Evolutionary conservation across 75 land plant genomes (phyloP), one percentile per base, ranked within the genome.

Genomic region (Cryptomeria japonica): DNA sequence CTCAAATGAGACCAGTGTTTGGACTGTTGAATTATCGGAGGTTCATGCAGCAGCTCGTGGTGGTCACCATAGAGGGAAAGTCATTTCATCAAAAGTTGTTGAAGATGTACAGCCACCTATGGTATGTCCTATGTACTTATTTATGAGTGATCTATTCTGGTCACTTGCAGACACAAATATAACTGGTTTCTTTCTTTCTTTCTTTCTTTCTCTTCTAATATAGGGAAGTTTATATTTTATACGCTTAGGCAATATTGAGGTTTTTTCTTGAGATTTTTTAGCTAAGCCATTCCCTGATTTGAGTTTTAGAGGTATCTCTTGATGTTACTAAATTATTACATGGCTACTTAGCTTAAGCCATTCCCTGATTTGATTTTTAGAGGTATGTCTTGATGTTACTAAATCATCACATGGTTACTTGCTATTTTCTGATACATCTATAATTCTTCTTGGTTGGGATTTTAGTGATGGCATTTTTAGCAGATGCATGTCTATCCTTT

Each of bases 101-200:
- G 94, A 96, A 18, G 96, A 98, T 88, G 96, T 97, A 70, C 99
- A 98, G 87, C 99, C 99, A 56, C 93, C 99, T 16, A 97, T 98
- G 96, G 99, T 97, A 97, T 90, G 91, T 12, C n/a, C n/a, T 73
- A 19, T 89, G 56, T 31, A 84, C 70, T 31, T 55, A 47, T n/a
- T 32, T 37, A 56, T 87, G 28, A 72, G 49, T 42, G 38, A 31
- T 31, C 47, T 89, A 15, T 8, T 8, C 12, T 42, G 44, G 42
- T 42, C 38, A 49, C 15, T n/a, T 86, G 32, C 75, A 49, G 44
- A 88, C 31, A 22, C 6, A 13, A 39, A 49, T 32, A 84, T n/a
- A 47, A 32, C 31, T 25, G 46, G 44, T 41, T 79, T 39, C 10
- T 64, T 64, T 18, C 64, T 72, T 14, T 34, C 12, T 25, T 22